Evolutionary conservation across 2,329 filamentous ascomycete species (phyloP).

Genomic region (Cladosporium phlei): DNA sequence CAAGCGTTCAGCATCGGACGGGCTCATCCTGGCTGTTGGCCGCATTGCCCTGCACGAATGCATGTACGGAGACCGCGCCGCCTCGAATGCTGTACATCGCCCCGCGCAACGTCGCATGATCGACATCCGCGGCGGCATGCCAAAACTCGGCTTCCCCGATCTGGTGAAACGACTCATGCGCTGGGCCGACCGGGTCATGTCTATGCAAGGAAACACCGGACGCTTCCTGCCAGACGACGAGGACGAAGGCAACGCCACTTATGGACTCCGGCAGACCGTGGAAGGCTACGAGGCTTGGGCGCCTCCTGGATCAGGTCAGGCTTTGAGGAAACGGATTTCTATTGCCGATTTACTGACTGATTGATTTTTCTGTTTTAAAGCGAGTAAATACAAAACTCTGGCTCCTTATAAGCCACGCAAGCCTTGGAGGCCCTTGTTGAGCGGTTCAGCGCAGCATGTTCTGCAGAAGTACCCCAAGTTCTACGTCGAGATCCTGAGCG

Average conservation of each 20-base stretch:
- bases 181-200: conserved; percentile 31
- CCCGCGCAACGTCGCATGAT: conserved; percentile 33
- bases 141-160: conserved; percentile 26
- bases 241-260: conserved; percentile 19
- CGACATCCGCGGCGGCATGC: conserved; percentile 30
- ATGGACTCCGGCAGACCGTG: conserved; percentile 25
- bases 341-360: conserved; percentile 24
- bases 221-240: conserved; percentile 29
- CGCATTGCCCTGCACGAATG: conserved; percentile 33
- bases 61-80: conserved; percentile 31
- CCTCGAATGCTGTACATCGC: conserved; percentile 28
- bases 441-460: not conserved
- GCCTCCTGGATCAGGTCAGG: conserved; percentile 27
- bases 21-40: conserved; percentile 28
- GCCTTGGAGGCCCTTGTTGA: not conserved
- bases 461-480: conserved; percentile 6
- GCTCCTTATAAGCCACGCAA: not conserved
- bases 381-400: not conserved
- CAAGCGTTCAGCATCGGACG: conserved; percentile 20
- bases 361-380: no score
- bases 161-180: conserved; percentile 32
- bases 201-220: conserved; percentile 28
- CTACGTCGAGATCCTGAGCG: conserved; percentile 7
- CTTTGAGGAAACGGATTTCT: conserved; percentile 26
- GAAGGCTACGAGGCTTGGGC: conserved; percentile 29